Evolutionary conservation across 1,284 basidiomycete genomes (phyloP), one percentile per base, ranked within the genome.

Genomic region (Cryptococcus floricola): DNA sequence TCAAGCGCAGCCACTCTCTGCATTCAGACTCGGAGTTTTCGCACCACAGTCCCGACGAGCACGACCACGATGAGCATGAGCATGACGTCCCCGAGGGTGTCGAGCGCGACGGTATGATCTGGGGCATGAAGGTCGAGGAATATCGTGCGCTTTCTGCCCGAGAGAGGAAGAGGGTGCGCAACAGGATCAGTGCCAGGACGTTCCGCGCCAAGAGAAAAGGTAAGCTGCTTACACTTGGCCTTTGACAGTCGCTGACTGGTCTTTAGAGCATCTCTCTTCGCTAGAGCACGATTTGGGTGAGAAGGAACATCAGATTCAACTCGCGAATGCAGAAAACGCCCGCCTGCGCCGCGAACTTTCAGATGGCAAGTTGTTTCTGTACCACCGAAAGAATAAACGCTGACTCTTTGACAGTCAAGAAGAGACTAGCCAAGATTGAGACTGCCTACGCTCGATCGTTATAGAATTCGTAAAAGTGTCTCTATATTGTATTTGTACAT

Each of bases 51-150:
- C 60, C 57, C 34, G 59, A 61, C 39, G 52, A 59, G 25, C 31
- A 34, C 5, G 31, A 34, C 31, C 57, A 63, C 27, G 50, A 60
- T 34, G 69, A 72, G 38, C 62, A 65, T 34, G 68, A 68, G 23
- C 67, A 63, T 27, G 74, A 76, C 37, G 70, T 75, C 23, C 69
- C 71, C 27, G 73, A 75, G 57, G 76, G 74, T 38, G 71, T 76
- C 27, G 76, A 77, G 61, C 60, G 71, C 43, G 74, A 77, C 58
- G 76, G 76, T 16, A 76, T 76, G 72, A 77, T 77, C 56, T 77
- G 76, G 76, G 76, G 76, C 12, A 76, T 77, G 74, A 71, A 69
- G 60, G 73, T 75, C 19, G 74, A 75, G 18, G 70, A 71, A 23
- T 77, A 77, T 59, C 59, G 73, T 23, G 68, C 72, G 19, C 58